Evolutionary conservation across 2,329 filamentous ascomycete species (phyloP), one percentile per base, ranked within the genome.

Genomic region (Stachybotrys elegans): DNA sequence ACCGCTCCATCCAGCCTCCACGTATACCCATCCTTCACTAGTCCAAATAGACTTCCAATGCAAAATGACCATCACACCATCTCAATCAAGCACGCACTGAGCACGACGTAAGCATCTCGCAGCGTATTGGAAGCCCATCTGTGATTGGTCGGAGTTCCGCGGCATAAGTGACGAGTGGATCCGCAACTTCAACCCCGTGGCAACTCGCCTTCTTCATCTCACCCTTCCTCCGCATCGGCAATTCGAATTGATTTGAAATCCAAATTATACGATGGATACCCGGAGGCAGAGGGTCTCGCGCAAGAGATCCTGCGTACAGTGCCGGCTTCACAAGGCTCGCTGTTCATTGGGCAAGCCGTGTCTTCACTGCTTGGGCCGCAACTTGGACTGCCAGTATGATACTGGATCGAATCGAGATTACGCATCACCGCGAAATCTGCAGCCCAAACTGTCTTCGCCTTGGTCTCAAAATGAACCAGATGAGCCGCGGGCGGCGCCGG

Each of bases 241-340:
- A 23, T 27, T 40, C 22, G 11, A n/a, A 37, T 22, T 20, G 13
- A 16, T 25, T 22, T 13, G 13, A 19, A 31, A 22, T 31, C 29
- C 11, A 16, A 32, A 39, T 17, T 2, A 52, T 52, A 49, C 50
- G 48, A 3, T n/a, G n/a, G n/a, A n/a, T n/a, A n/a, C n/a, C n/a
- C n/a, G n/a, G n/a, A n/a, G n/a, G n/a, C n/a, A n/a, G n/a, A n/a
- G n/a, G n/a, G 22, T 52, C 16, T 48, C 48, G 8, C 41, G 50
- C 9, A 47, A 49, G 21, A 52, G 47, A 31, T 45, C 50, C n/a
- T 52, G 50, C 21, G 35, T 32, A n/a, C 44, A 37, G 12, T 52
- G 50, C 45, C 36, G 50, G 9, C 40, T 37, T 4, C 32, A 45
- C 23, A 52, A 51, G 31, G 32, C 47, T n/a, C 44, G 47, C 17